Evolutionary conservation across 139 green algal genomes (phyloP).

Genomic region (Closterium sp.): DNA sequence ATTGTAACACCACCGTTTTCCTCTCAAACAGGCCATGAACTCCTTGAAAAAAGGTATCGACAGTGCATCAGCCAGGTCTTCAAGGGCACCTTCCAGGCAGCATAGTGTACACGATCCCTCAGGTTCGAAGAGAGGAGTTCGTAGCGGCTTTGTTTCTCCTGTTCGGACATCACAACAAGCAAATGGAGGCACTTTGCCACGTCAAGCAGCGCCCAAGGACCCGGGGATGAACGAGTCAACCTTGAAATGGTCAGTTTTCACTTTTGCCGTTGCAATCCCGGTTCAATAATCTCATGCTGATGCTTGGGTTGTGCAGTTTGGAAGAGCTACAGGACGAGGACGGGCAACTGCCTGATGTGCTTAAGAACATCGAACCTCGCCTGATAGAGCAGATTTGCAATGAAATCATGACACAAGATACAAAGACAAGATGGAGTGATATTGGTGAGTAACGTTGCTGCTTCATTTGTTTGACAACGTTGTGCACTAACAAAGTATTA

Average conservation of each 20-base stretch:
- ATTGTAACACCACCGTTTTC: neutral
- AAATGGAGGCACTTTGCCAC: conserved; percentile 14
- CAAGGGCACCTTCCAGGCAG: neutral
- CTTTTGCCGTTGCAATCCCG: neutral
- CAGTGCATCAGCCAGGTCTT: neutral
- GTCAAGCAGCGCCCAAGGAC: neutral
- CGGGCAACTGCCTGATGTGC: conserved; percentile 32
- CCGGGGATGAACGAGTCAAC: neutral
- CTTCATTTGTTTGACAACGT: neutral
- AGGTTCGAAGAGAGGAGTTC: neutral
- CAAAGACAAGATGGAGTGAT: conserved; percentile 30
- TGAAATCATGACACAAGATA: conserved; percentile 34
- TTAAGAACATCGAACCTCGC: conserved; percentile 36
- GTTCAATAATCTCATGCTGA: neutral
- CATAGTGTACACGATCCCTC: neutral
- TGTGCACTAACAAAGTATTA: neutral
- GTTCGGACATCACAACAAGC: conserved; percentile 12
- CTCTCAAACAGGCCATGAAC: neutral
- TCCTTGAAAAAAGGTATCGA: neutral
- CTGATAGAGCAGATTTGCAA: conserved; percentile 46
- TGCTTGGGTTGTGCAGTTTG: conserved; percentile 31
- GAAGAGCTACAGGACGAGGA: conserved; percentile 29
- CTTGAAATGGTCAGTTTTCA: neutral
- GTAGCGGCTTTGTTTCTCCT: neutral
- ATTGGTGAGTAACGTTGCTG: conserved; percentile 33